These are phyloP conservation scores for Venturiaceae sp. DNA, from an alignment of 2,329 filamentous ascomycete genomes.

Conservation along the genomic window DNA sequence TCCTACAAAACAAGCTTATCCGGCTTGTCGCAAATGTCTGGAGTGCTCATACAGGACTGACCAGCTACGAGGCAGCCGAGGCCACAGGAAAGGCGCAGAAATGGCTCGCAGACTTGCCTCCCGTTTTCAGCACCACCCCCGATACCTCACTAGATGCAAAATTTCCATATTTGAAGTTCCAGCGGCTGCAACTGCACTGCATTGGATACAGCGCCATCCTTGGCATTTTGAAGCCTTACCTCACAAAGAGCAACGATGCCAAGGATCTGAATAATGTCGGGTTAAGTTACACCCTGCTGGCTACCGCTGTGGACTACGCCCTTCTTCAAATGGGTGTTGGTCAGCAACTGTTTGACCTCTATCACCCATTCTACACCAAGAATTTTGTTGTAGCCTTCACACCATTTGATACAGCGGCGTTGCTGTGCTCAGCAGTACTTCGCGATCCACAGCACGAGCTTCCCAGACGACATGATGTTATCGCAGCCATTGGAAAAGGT, in stretches of 20 bases:
- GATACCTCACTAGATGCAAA: slow-evolving; percentile 32
- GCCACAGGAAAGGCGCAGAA: slow-evolving; percentile 24
- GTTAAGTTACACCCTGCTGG: slow-evolving; percentile 19
- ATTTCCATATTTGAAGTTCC: slow-evolving; percentile 34
- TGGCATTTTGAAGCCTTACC: slow-evolving; percentile 35
- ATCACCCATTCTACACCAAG: slow-evolving; percentile 36
- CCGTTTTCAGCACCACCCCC: slow-evolving; percentile 28
- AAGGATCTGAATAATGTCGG: slow-evolving; percentile 23
- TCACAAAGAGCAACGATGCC: slow-evolving; percentile 27
- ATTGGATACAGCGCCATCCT: slow-evolving; percentile 37
- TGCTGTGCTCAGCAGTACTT: slow-evolving; percentile 41
- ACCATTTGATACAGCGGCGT: slow-evolving; percentile 42
- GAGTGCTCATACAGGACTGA: slow-evolving; percentile 3
- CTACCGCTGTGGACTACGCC: slow-evolving; percentile 33
- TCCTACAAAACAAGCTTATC: slow-evolving; percentile 29
- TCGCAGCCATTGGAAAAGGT: slow-evolving; percentile 25
- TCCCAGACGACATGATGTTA: slow-evolving; percentile 30
- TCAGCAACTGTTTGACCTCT: slow-evolving; percentile 32
- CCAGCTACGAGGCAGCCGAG: slow-evolving; percentile 16
- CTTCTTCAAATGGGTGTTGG: slow-evolving; percentile 33
- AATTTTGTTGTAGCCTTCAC: slow-evolving; percentile 41
- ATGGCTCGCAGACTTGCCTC: slow-evolving; percentile 35
- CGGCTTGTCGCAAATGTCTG: slow-evolving; percentile 17
- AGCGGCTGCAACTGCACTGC: slow-evolving; percentile 36
- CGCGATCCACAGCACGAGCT: slow-evolving; percentile 36